These are phyloP conservation scores for Chloris gayana DNA, from an alignment of 176 grass and related monocot species.

Conservation along the genomic window DNA sequence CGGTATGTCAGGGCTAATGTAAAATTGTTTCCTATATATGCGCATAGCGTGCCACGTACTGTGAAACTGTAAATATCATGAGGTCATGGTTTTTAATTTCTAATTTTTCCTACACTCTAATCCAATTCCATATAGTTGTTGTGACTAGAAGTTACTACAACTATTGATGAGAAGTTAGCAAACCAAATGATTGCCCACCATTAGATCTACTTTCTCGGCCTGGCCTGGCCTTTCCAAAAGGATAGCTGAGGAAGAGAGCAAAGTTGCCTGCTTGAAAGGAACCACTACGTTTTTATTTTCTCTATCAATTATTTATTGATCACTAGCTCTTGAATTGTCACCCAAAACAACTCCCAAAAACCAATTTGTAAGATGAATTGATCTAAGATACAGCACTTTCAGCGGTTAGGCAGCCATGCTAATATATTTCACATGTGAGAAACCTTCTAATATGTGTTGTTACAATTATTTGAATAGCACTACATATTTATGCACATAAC, in stretches of 20 bases:
- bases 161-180: neutral
- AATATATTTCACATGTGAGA: neutral
- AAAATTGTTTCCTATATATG: neutral
- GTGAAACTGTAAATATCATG: neutral
- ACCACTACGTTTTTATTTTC: neutral
- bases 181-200: conserved; percentile 18
- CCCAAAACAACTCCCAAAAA: neutral
- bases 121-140: neutral
- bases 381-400: neutral
- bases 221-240: conserved; percentile 25
- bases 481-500: too few relatives aligned
- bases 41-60: neutral
- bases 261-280: conserved; percentile 14
- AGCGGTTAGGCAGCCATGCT: neutral
- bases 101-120: neutral
- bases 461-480: neutral
- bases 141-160: neutral
- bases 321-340: neutral
- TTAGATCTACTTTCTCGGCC: neutral
- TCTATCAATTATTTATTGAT: conserved; percentile 1
- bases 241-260: conserved; percentile 19
- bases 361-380: neutral
- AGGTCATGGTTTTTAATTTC: neutral
- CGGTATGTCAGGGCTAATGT: neutral
- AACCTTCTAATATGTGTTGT: too few relatives aligned